Conservation (phyloP, 257 asterid species). For the Ilex asprella region DNA sequence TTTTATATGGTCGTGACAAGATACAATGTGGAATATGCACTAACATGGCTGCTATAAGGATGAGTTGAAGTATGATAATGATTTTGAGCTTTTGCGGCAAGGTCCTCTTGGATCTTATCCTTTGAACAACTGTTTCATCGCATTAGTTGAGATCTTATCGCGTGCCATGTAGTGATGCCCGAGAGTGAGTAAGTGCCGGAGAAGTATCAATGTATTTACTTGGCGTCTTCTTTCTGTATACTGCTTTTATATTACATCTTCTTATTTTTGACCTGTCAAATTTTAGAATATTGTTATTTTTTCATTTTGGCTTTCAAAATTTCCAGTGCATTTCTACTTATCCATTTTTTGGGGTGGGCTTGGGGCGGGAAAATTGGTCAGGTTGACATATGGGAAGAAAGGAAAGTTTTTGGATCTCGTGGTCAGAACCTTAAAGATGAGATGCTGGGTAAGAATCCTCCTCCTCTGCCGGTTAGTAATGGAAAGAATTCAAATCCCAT, state of each 20-base stretch:
- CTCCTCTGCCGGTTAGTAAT: slow-evolving; percentile 31
- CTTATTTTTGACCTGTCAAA: background rate
- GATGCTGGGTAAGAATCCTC: slow-evolving; percentile 51
- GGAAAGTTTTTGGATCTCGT: slow-evolving; percentile 95
- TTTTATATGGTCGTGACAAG: too few species aligned
- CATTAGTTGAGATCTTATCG: too few species aligned
- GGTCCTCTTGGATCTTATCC: too few species aligned
- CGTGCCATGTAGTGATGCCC: too few species aligned
- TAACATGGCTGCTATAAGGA: too few species aligned
- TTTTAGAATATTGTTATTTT: background rate
- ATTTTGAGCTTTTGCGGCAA: too few species aligned
- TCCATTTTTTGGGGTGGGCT: background rate
- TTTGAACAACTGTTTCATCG: too few species aligned
- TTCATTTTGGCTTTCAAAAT: slow-evolving; percentile 5
- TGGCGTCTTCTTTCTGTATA: slow-evolving; percentile 1
- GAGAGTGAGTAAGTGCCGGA: too few species aligned
- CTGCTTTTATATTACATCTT: background rate
- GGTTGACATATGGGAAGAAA: slow-evolving; percentile 93
- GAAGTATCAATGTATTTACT: slow-evolving; percentile 1
- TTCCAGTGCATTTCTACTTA: background rate
- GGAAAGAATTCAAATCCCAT: slow-evolving; percentile 60
- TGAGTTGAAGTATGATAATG: too few species aligned
- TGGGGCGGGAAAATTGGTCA: slow-evolving; percentile 20
- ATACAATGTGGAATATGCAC: too few species aligned
- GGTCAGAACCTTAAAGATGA: slow-evolving; percentile 82